Conservation (phyloP, 768 basidiomycete species). For the Boletus fagicola region DNA sequence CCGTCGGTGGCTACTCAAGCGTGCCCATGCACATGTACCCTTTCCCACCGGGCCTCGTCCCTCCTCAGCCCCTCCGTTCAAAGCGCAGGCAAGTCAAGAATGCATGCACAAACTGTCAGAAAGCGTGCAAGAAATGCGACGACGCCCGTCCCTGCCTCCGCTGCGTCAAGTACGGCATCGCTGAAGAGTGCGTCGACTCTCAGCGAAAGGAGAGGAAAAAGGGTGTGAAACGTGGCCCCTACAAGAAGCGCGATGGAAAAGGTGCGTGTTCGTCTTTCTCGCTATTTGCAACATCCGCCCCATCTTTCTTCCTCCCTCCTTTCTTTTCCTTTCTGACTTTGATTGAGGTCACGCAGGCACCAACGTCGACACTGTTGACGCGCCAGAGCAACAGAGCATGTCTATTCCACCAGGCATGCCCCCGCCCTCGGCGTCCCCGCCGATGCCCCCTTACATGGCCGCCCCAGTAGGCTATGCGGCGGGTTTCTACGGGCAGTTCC, state of each 20-base stretch:
- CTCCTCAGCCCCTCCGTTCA: slow-evolving; percentile 53
- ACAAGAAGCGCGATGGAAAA: slow-evolving; percentile 95
- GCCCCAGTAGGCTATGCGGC: slow-evolving; percentile 51
- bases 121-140: slow-evolving; percentile 90
- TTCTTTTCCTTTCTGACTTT: slow-evolving; percentile 41
- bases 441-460: slow-evolving; percentile 50
- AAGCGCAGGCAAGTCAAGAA: slow-evolving; percentile 91
- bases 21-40: slow-evolving; percentile 73
- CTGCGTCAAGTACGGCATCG: slow-evolving; percentile 87
- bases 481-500: slow-evolving; percentile 56
- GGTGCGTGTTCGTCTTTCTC: slow-evolving; percentile 49
- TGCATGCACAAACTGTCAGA: slow-evolving; percentile 88
- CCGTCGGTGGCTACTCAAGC: slow-evolving; percentile 46
- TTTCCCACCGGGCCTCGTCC: slow-evolving; percentile 49
- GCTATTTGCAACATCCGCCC: slow-evolving; percentile 16
- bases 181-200: slow-evolving; percentile 86
- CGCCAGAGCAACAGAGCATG: slow-evolving; percentile 42
- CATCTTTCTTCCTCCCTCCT: not conserved
- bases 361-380: slow-evolving; percentile 47
- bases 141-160: slow-evolving; percentile 90
- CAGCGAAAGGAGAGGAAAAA: slow-evolving; percentile 91
- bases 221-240: slow-evolving; percentile 82
- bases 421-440: slow-evolving; percentile 45
- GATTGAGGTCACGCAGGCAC: slow-evolving; percentile 57
- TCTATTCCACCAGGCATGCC: slow-evolving; percentile 42